Base-by-base conservation (phyloP, 2,329 filamentous ascomycete species). In the Aphanocladium album region DNA sequence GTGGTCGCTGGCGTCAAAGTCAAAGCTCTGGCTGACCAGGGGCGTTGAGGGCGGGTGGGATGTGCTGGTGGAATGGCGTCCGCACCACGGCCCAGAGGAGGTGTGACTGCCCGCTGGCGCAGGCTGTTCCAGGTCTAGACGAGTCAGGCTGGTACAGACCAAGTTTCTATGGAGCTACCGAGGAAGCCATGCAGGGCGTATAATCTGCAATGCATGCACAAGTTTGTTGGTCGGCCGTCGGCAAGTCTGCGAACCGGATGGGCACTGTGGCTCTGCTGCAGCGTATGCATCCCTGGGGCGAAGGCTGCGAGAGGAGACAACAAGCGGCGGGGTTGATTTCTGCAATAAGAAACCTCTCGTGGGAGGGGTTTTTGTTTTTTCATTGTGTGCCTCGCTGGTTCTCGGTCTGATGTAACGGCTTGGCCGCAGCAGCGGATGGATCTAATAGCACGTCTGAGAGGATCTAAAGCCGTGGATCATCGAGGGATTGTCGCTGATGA, bases 161-260 rank as follows among this genome's bases (percentile, higher is more conserved):
- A 27, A 46, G 45, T 37, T 21, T 39, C 6, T n/a, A 56, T 35
- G 41, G 53, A 46, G 53, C 39, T 46, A 35, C 19, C 9, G 53
- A 21, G 12, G 7, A 45, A 8, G 19, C 39, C 41, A 56, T 23
- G 53, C 39, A 47, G 21, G 33, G 41, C 43, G 25, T 27, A 16
- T 9, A 23, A 53, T 53, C 16, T 33, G 7, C 35, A 33, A 30
- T 47, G 17, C 35, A 49, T n/a, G 23, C 9, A n/a, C 25, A 11
- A 23, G 23, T 25, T 52, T 59, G 56, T 52, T 59, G 47, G 56
- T 59, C 47, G 56, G 46, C 27, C 37, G 23, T 52, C 47, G 49
- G 56, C 37, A 59, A 45, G 27, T 39, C 37, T 33, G 37, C 33
- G 56, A 59, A 35, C 35, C 17, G 56, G 25, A 23, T 16, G 37